Percentiles rank a stretch among this genome's conserved stretches.
phyloP scores from a whole-genome alignment of 108 stramenopile genomes.

The Schizochytrium sp. region DNA sequence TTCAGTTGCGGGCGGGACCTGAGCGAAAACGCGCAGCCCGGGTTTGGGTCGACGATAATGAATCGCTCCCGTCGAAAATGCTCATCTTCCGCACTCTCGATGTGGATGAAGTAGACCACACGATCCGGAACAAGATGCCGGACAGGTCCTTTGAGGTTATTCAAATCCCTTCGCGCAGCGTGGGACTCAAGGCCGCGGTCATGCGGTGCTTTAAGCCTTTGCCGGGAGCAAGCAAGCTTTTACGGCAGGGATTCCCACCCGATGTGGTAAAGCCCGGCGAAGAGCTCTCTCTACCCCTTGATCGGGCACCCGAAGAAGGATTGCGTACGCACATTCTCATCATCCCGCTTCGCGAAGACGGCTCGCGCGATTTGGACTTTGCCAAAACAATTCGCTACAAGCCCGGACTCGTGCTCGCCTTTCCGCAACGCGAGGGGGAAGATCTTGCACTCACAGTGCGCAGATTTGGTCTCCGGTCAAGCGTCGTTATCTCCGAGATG shows the following conservation, averaged over 20 bases:
- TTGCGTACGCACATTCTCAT: not conserved
- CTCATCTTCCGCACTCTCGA: not conserved
- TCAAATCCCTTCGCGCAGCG: not conserved
- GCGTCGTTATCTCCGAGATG: not conserved
- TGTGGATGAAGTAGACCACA: not conserved
- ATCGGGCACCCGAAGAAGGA: not conserved
- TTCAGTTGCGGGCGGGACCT: not conserved
- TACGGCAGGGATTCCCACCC: not conserved
- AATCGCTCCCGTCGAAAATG: not conserved
- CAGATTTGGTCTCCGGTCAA: not conserved
- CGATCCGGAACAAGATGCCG: not conserved
- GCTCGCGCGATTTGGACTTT: not conserved
- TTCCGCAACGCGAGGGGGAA: not conserved
- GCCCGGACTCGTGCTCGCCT: not conserved
- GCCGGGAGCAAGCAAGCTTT: not conserved
- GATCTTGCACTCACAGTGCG: not conserved
- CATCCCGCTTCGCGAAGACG: not conserved
- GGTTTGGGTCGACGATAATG: not conserved
- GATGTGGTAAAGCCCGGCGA: not conserved
- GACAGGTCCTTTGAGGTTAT: not conserved
- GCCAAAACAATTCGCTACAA: not conserved
- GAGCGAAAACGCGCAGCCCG: not conserved
- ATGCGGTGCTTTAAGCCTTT: not conserved
- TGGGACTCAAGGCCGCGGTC: not conserved
- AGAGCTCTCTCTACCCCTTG: not conserved